phyloP scores from a whole-genome alignment of 148 eudicot genomes.

The Chenopodium suecicum region DNA sequence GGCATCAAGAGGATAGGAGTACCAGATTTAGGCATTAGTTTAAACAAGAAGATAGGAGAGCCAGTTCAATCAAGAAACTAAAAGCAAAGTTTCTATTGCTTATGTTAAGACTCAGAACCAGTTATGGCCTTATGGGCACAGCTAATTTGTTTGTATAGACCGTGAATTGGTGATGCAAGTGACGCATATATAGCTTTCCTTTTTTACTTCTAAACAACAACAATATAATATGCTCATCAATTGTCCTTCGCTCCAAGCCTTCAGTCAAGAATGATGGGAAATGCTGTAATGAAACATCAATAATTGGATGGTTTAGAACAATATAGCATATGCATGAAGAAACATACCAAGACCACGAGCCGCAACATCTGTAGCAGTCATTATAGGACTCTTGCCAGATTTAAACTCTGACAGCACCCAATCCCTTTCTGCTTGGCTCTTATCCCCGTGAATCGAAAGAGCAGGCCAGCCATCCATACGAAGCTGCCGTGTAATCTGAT shows the following conservation, averaged over 20 bases:
- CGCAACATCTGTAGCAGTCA: constrained; percentile 99
- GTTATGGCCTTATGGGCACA: too few relatives aligned
- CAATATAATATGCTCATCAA: too few relatives aligned
- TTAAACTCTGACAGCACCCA: constrained; percentile 97
- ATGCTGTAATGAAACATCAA: neutral
- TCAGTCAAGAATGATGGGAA: neutral
- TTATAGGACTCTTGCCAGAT: constrained; percentile 96
- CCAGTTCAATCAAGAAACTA: too few relatives aligned
- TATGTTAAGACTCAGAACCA: too few relatives aligned
- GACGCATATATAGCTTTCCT: too few relatives aligned
- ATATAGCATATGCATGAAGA: neutral
- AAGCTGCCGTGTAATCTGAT: constrained; percentile 90
- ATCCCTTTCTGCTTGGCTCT: constrained; percentile 98
- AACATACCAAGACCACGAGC: constrained; percentile 93
- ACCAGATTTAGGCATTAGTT: too few relatives aligned
- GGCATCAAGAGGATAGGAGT: too few relatives aligned
- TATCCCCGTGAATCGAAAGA: constrained; percentile 96
- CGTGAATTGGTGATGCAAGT: too few relatives aligned
- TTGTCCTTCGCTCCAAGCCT: neutral
- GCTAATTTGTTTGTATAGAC: too few relatives aligned
- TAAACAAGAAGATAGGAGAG: too few relatives aligned
- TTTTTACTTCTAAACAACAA: too few relatives aligned
- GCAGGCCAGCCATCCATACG: constrained; percentile 99
- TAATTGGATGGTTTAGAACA: neutral
- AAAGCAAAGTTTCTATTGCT: too few relatives aligned